Evolutionary conservation across 1,139 yeast genomes (phyloP).

Genomic region (Candida glucosophila): DNA sequence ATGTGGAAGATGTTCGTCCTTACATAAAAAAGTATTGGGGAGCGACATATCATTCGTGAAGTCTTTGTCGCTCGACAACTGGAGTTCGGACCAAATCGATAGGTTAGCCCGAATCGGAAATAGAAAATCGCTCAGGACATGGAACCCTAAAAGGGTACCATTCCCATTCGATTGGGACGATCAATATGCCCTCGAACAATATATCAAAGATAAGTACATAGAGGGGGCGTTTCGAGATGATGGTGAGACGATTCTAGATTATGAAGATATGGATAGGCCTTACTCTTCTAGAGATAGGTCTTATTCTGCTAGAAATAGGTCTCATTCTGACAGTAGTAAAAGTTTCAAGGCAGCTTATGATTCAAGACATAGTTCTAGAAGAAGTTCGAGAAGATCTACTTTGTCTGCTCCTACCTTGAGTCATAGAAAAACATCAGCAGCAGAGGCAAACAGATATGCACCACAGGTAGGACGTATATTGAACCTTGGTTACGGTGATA

Average conservation of each 20-base stretch:
- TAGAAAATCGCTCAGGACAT: constrained; percentile 49
- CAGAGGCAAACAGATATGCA: constrained; percentile 33
- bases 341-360: constrained; percentile 6
- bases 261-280: constrained; percentile 11
- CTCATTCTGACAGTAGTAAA: too few relatives aligned
- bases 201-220: constrained; percentile 46
- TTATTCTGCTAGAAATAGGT: too few relatives aligned
- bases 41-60: constrained; percentile 60
- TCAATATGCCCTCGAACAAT: constrained; percentile 41
- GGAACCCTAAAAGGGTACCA: constrained; percentile 55
- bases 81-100: constrained; percentile 58
- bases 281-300: too few relatives aligned
- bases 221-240: constrained; percentile 37
- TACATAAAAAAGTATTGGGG: constrained; percentile 67
- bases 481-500: constrained; percentile 39
- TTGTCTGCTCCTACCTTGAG: constrained; percentile 23
- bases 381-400: constrained; percentile 4
- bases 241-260: too few relatives aligned
- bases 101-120: constrained; percentile 58
- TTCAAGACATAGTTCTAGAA: constrained; percentile 18
- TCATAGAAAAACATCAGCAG: constrained; percentile 35
- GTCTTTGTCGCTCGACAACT: constrained; percentile 74
- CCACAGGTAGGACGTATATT: constrained; percentile 29
- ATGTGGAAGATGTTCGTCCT: constrained; percentile 73
- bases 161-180: constrained; percentile 65